Evolutionary conservation across 768 basidiomycete genomes (phyloP).

Genomic region (Panellus pusillus): DNA sequence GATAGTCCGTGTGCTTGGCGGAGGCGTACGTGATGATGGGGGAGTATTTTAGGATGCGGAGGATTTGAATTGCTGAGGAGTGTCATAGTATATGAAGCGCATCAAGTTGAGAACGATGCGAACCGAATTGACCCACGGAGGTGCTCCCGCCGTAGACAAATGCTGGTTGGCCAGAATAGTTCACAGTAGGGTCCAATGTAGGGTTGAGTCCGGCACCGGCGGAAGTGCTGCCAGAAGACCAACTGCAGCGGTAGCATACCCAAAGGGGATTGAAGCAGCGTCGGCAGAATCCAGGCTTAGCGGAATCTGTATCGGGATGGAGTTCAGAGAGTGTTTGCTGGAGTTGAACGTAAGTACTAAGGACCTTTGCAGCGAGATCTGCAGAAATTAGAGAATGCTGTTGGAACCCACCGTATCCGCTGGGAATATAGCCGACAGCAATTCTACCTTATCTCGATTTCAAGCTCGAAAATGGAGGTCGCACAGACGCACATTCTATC

Average conservation of each 20-base stretch:
- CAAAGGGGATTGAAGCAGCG: slow-evolving; percentile 9
- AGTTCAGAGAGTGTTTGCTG: too few species aligned
- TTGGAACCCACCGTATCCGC: neutral
- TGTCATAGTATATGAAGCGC: neutral
- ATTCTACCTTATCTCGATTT: neutral
- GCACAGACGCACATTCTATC: slow-evolving; percentile 27
- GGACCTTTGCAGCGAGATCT: neutral
- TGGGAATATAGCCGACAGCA: neutral
- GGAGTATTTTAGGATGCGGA: slow-evolving; percentile 34
- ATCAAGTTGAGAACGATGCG: neutral
- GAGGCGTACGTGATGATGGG: slow-evolving; percentile 36
- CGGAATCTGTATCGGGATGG: too few species aligned
- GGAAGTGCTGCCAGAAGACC: slow-evolving; percentile 13
- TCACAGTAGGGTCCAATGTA: slow-evolving; percentile 11
- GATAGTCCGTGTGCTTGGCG: slow-evolving; percentile 36
- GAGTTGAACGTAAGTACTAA: too few species aligned
- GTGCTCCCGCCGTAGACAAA: slow-evolving; percentile 13
- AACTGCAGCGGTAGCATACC: slow-evolving; percentile 9
- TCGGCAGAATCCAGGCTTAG: slow-evolving; percentile 6
- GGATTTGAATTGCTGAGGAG: slow-evolving; percentile 37
- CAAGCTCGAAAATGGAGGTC: neutral
- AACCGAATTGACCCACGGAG: slow-evolving; percentile 14
- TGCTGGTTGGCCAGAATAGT: slow-evolving; percentile 8
- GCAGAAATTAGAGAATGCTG: neutral
- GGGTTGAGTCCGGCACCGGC: slow-evolving; percentile 18